Conservation (phyloP, 306 rosid species). For the Fragaria iinumae region DNA sequence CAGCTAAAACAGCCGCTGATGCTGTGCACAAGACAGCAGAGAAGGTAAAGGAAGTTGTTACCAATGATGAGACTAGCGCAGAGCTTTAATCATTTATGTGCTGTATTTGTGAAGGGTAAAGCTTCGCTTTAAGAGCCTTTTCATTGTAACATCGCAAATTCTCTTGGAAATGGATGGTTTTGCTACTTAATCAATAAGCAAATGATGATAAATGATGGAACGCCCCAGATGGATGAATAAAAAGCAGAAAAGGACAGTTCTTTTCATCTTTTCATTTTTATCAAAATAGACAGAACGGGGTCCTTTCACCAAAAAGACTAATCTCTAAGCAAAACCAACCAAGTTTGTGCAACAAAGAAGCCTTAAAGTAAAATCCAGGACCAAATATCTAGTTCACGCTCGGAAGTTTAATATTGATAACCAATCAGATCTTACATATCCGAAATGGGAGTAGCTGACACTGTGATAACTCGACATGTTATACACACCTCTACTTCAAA, state of each 20-base stretch:
- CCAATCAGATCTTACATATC: background rate
- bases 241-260: background rate
- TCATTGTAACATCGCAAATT: constrained; percentile 2
- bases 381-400: background rate
- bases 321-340: background rate
- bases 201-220: background rate
- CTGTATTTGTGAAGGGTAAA: background rate
- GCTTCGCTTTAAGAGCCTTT: background rate
- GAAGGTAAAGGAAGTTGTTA: constrained; percentile 29
- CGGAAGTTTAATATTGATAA: background rate
- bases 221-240: background rate
- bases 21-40: constrained; percentile 38
- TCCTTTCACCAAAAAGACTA: background rate
- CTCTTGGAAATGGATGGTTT: background rate
- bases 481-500: background rate
- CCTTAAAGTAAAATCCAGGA: background rate
- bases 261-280: background rate
- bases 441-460: background rate
- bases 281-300: background rate
- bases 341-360: background rate
- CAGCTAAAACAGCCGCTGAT: constrained; percentile 59
- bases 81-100: constrained; percentile 39
- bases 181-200: constrained; percentile 2
- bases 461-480: background rate
- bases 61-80: constrained; percentile 33